phyloP scores from a whole-genome alignment of 2,329 filamentous ascomycete species.

The Purpureocillium takamizusanense region DNA sequence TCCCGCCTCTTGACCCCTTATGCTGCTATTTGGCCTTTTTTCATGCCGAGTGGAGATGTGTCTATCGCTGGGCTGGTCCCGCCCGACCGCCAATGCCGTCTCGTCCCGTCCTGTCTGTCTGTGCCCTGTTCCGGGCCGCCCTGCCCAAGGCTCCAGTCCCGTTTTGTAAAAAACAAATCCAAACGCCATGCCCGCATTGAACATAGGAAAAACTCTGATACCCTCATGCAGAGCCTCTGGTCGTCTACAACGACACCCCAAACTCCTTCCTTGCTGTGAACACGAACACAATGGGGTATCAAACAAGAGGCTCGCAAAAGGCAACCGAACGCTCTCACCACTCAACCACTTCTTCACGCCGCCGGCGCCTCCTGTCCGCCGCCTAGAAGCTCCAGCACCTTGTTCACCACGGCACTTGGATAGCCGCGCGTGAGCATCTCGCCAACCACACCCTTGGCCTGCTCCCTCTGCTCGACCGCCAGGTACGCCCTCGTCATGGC shows the following conservation, averaged over 20 bases:
- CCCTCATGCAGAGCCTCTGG: conserved; percentile 7
- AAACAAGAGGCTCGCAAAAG: conserved; percentile 8
- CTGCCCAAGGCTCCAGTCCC: conserved; percentile 11
- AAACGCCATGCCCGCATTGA: conserved; percentile 17
- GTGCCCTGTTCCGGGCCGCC: conserved; percentile 9
- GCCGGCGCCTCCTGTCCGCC: conserved; percentile 33
- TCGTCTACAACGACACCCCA: conserved; percentile 9
- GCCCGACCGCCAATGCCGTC: no score
- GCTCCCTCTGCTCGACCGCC: conserved; percentile 67
- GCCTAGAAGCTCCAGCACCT: conserved; percentile 83
- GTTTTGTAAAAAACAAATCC: conserved; percentile 10
- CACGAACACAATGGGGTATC: conserved; percentile 14
- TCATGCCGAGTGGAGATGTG: conserved; percentile 41
- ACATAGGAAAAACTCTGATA: neutral
- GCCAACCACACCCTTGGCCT: conserved; percentile 69
- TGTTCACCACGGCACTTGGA: conserved; percentile 82
- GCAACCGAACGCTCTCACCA: conserved; percentile 9
- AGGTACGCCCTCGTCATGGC: conserved; percentile 95
- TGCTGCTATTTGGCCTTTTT: conserved; percentile 20
- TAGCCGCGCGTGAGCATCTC: conserved; percentile 91
- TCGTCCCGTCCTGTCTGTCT: no score
- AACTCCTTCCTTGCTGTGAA: conserved; percentile 7
- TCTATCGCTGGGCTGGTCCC: conserved; percentile 25
- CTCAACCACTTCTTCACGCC: conserved; percentile 14
- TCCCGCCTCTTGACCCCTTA: conserved; percentile 10